Base-by-base conservation (phyloP, 208 protist species). In the Trypanosoma grayi region DNA sequence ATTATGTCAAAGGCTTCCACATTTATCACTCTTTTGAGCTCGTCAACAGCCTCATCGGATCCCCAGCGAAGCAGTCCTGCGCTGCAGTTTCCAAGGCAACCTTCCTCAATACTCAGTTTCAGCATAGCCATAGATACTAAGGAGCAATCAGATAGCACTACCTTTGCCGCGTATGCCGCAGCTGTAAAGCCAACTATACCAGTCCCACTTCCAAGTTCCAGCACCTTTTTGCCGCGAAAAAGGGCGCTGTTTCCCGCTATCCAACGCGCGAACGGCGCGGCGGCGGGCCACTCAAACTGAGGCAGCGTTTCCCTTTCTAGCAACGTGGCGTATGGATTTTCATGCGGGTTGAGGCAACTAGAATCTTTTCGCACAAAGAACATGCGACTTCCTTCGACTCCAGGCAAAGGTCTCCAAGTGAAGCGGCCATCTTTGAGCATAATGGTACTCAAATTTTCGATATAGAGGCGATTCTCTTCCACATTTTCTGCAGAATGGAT, bases 121-220 rank as follows among this genome's bases (percentile, higher is more conserved):
- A 60, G 28, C 39, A 88, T 70, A 30, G 82, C 75, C n/a, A 88
- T 47, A 2, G 82, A 73, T 1, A 81, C 70, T 6, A 72, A 60
- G 0, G 77, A 81, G 40, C 47, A 68, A 51, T 88, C 82, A 24
- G 68, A 72, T 0, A 88, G 67, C 4, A 83, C 78, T 4, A 85
- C 78, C 4, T 41, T 31, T 27, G 36, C 40, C 11, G 76, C 75
- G 39, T 70, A 68, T 39, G 45, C 39, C 8, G 75, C 65, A 0
- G 64, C 71, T 2, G 46, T 63, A 30, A 83, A 58, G 16, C 82
- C 82, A 36, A 77, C 45, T 13, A 83, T 10, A 25, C 78, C 82
- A 8, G 74, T 76, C n/a, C 82, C 82, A 47, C 73, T 79, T 20
- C 82, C 82, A n/a, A 88, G 60, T 55, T 88, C 82, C 25, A 85